Evolutionary conservation across 2,329 filamentous ascomycete genomes (phyloP), one percentile per base, ranked within the genome.

Genomic region (Colletotrichum sp.): DNA sequence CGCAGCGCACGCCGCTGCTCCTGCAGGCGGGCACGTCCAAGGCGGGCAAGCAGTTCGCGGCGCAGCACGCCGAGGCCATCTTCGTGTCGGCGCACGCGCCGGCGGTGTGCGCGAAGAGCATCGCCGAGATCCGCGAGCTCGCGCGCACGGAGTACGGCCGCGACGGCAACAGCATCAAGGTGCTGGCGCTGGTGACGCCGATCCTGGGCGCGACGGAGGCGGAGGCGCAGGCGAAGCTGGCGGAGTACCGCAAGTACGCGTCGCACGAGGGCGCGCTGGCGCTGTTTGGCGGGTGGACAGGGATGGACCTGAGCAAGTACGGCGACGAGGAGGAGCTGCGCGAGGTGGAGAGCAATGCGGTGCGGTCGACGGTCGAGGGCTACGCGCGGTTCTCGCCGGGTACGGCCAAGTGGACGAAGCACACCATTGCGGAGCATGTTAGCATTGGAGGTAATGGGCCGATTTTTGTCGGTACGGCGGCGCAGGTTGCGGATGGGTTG

Each of bases 251-350:
- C 12, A 88, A 89, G 71, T 91, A 94, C 80, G 94, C 92, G 2
- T 89, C 87, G 3, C 83, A 84, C 44, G 94, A 90, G 78, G 94
- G 94, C 3, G 94, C 93, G 0, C 81, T 95, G 72, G 92, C 93
- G 2, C 83, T 95, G 21, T 95, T 95, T 79, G 93, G 93, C 24
- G 94, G 94, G 2, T 95, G 94, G 93, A 95, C 94, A 0, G 94
- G 88, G 4, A 89, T 89, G 28, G 87, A 90, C 69, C 78, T 90
- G 16, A 85, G 88, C 36, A 86, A 90, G 68, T 94, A 94, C 79
- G 89, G 86, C 0, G 93, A 94, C 63, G 92, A 94, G 18, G 88
- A 94, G 80, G 92, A 94, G 80, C 82, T 94, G 75, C 84, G 92
- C 57, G 86, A 91, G 69, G 90, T 93, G 13, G 89, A 92, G 82